Evolutionary conservation across 2,329 filamentous ascomycete genomes (phyloP), one percentile per base, ranked within the genome.

Genomic region (Xylariaceae sp.): DNA sequence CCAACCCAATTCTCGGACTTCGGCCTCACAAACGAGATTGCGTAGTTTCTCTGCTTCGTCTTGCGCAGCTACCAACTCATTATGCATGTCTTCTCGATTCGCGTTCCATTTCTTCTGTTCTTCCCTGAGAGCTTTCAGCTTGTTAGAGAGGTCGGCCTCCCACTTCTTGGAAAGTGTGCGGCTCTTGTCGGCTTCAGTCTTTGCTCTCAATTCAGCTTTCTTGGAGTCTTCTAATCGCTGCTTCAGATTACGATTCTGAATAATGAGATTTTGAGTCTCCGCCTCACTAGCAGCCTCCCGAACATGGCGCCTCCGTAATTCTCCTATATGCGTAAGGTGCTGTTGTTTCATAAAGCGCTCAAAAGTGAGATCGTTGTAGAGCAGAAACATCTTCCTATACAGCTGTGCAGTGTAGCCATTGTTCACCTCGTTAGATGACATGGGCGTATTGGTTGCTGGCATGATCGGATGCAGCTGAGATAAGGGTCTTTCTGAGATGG

Each of bases 311-410:
- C 85, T 75, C 51, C 87, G 83, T 32, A 93, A 66, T 55, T 88
- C 85, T 1, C 86, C 86, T 57, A 93, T 90, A 44, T 91, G 86
- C 2, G 83, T 78, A 50, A 90, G 78, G 60, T 91, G 87, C 55
- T 93, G 87, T 49, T 89, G 80, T 59, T 90, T 91, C 54, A 91
- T 74, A 62, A 89, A 91, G 19, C 85, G 76, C 61, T 93, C 88
- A 55, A 91, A 93, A 50, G 85, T 87, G 33, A 93, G 70, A 53
- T 93, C 87, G 47, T 90, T 93, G 34, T 84, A 81, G 9, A 93
- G 64, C 2, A 90, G 67, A 39, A 89, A 76, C n/a, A 89, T 77
- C 53, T 89, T 83, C 32, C 84, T 77, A 50, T 88, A 81, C 3
- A 93, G 66, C 49, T 80, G 78, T 1, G 74, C 66, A 19, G 52